Base-by-base conservation (phyloP, 225 moss, liverwort and hornwort genomes). In the Physcomitrium patens region DNA sequence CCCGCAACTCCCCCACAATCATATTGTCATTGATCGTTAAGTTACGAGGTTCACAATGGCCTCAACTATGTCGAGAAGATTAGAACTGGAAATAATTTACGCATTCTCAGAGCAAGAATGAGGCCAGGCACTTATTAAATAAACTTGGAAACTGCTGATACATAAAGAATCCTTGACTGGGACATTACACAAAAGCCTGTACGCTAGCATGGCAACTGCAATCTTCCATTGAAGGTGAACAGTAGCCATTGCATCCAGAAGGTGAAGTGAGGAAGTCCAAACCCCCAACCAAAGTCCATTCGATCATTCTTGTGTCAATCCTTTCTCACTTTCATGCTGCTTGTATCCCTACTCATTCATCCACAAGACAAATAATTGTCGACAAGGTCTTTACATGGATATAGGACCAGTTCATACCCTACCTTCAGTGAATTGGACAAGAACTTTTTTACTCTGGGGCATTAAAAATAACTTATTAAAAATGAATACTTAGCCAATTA, bases 261-360 rank as follows among this genome's bases (percentile, higher is more conserved):
- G 58, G 20, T 54, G 28, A 9, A 12, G 23, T 66, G 19, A 15
- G 26, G 60, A 2, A 55, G 22, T 45, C n/a, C 27, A 45, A 48
- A 86, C 86, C 80, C 83, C 78, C 80, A 83, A 47, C 71, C 74
- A 61, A 74, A 77, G 49, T 68, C 78, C 18, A 77, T 13, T 28
- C 68, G 80, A 42, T 68, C 49, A 65, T 42, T 76, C 63, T 75
- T 80, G 20, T 72, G 75, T 18, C 72, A 18, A 16, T 3, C 53
- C 60, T 73, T 77, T n/a, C 70, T 75, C 23, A 65, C 77, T 53
- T 61, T 83, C 60, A 53, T 77, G 12, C 44, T 71, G 63, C 62
- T 77, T 65, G 83, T 7, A 43, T 76, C 70, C 48, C 19, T 41
- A 47, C 17, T 6, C 26, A 18, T 51, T 48, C 49, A 27, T 50